Evolutionary conservation across 2,329 filamentous ascomycete genomes (phyloP).

Genomic region (Trichoderma arundinaceum): DNA sequence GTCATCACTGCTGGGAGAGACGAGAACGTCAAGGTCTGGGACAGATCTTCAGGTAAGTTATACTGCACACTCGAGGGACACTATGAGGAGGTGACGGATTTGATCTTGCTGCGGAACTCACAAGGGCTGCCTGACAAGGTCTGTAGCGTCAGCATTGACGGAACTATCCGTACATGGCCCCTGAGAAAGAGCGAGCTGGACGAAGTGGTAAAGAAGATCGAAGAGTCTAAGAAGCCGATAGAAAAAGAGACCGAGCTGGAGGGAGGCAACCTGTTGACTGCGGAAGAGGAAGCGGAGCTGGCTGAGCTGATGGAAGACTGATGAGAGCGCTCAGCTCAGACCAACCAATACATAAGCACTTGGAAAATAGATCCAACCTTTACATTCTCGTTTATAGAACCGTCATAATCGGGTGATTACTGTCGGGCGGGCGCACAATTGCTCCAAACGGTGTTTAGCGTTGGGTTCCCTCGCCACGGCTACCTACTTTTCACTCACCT

Average conservation of each 20-base stretch:
- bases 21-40: conserved; percentile 92
- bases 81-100: conserved; percentile 88
- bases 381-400: neutral
- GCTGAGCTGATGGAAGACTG: conserved; percentile 80
- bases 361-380: neutral
- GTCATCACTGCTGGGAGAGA: conserved; percentile 88
- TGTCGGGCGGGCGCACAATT: neutral
- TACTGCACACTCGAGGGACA: conserved; percentile 80
- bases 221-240: conserved; percentile 57
- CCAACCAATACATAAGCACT: conserved; percentile 7
- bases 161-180: conserved; percentile 84
- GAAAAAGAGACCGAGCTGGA: conserved; percentile 53
- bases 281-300: conserved; percentile 90
- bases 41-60: conserved; percentile 72
- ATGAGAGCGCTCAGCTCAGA: neutral
- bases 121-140: conserved; percentile 54
- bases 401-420: neutral
- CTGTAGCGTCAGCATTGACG: conserved; percentile 87
- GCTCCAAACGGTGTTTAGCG: neutral
- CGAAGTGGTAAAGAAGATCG: conserved; percentile 52
- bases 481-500: neutral
- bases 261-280: conserved; percentile 67
- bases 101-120: conserved; percentile 64
- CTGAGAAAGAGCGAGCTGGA: conserved; percentile 66
- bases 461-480: conserved; percentile 2